Percentiles rank a stretch among this genome's conserved stretches.
phyloP scores from a whole-genome alignment of 169 alveolate species.

The Sarcocystis neurona region DNA sequence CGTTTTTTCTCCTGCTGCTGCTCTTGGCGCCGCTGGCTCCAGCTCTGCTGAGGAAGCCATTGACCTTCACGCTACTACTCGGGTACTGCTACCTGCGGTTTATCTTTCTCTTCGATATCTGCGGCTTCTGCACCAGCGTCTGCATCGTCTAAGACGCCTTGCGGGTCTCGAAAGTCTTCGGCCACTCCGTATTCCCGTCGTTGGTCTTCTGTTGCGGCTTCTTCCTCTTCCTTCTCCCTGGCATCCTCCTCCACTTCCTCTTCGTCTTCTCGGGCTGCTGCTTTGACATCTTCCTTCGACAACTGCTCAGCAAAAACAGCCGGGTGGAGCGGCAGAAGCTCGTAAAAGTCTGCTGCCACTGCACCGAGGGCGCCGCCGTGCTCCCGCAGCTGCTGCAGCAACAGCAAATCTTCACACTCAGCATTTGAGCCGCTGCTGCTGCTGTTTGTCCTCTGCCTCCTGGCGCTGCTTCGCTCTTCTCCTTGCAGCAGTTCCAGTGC shows the following conservation, averaged over 20 bases:
- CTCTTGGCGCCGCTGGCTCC: too few species aligned
- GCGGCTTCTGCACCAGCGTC: too few species aligned
- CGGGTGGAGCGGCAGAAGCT: conserved; percentile 11
- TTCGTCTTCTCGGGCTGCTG: background rate
- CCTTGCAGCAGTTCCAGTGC: conserved; percentile 1
- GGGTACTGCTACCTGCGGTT: too few species aligned
- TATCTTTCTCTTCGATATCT: too few species aligned
- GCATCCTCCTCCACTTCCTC: background rate
- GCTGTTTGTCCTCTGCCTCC: background rate
- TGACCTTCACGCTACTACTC: too few species aligned
- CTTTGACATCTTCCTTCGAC: background rate
- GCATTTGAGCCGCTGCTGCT: too few species aligned
- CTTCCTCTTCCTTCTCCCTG: background rate
- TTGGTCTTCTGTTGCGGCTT: background rate
- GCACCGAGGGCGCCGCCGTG: background rate
- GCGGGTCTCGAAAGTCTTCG: too few species aligned
- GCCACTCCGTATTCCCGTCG: background rate
- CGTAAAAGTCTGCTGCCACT: conserved; percentile 7
- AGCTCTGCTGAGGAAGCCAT: too few species aligned
- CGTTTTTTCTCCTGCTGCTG: too few species aligned
- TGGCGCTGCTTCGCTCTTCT: too few species aligned
- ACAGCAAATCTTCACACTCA: too few species aligned
- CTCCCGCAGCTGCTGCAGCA: background rate
- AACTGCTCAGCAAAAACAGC: background rate
- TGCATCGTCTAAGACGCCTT: too few species aligned